These are phyloP conservation scores for Plasmodium adleri DNA, from an alignment of 169 alveolate species.

Conservation along the genomic window DNA sequence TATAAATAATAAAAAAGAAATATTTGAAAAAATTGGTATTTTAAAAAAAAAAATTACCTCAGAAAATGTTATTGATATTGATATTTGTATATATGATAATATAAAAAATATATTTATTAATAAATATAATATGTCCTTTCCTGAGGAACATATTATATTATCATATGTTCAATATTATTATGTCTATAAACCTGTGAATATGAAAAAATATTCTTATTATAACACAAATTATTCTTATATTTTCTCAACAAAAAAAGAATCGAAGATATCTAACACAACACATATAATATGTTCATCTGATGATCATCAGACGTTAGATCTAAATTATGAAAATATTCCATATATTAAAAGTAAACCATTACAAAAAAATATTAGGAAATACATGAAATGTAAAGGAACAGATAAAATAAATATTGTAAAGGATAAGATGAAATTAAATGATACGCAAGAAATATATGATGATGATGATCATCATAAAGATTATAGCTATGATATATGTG, in stretches of 20 bases:
- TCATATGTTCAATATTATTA: slow-evolving; percentile 46
- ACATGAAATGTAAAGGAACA: background rate
- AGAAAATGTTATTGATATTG: slow-evolving; percentile 7
- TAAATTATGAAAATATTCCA: background rate
- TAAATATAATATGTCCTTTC: slow-evolving; percentile 25
- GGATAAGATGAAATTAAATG: no score
- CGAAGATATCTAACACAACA: no score
- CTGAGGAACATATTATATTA: slow-evolving; percentile 35
- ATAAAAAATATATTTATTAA: slow-evolving; percentile 28
- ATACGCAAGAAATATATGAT: no score
- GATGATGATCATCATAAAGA: no score
- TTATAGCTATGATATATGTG: no score
- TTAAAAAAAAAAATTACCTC: no score
- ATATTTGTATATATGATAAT: slow-evolving; percentile 24
- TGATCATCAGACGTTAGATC: no score
- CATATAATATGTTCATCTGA: no score
- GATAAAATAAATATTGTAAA: no score
- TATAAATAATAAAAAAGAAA: background rate
- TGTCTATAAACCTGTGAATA: background rate
- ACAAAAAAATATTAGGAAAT: background rate
- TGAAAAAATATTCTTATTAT: background rate
- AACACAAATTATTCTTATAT: no score
- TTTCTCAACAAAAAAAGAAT: no score
- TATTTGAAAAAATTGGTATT: slow-evolving; percentile 7
- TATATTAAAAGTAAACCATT: background rate